These are phyloP conservation scores for Aspergillus homomorphus DNA, from an alignment of 495 filamentous ascomycete species.

Conservation along the genomic window DNA sequence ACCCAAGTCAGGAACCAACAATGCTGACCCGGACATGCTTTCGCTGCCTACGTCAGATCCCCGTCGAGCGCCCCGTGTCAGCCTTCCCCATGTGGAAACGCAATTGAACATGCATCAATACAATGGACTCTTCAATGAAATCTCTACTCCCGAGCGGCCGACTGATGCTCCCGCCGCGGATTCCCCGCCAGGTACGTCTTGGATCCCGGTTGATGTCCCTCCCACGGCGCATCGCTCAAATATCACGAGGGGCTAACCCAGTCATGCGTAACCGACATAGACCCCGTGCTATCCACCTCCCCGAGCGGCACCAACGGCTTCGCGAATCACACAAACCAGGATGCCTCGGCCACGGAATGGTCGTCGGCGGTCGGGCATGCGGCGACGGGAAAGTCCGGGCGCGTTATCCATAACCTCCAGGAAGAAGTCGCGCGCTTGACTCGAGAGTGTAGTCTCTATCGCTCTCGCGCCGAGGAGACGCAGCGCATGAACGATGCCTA, in stretches of 20 bases:
- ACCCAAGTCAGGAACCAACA: conserved; percentile 21
- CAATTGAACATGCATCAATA: conserved; percentile 47
- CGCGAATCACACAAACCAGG: conserved; percentile 28
- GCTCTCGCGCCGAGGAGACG: conserved; percentile 67
- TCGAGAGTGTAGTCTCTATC: conserved; percentile 74
- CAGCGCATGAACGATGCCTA: conserved; percentile 68
- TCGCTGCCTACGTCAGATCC: conserved; percentile 22
- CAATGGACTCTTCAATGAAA: conserved; percentile 34
- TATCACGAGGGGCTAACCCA: background rate
- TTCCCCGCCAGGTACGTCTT: conserved; percentile 22
- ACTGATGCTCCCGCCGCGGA: conserved; percentile 11
- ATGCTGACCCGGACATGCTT: conserved; percentile 29
- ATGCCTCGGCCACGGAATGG: conserved; percentile 53
- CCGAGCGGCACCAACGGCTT: conserved; percentile 22
- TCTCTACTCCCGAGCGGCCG: conserved; percentile 22
- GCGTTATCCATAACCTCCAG: conserved; percentile 86
- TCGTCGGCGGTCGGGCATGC: conserved; percentile 75
- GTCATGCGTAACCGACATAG: conserved; percentile 18
- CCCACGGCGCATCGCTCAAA: background rate
- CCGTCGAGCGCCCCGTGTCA: conserved; percentile 36
- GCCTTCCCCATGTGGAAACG: conserved; percentile 43
- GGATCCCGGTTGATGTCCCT: background rate
- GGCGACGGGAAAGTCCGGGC: conserved; percentile 82
- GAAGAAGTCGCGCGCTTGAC: conserved; percentile 83
- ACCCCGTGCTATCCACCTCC: conserved; percentile 19